A percentile compares a stretch with the other conserved stretches of the same genome.
These are phyloP conservation scores for Leccinum fallax DNA, from an alignment of 1,284 basidiomycete species.

Conservation along the genomic window DNA sequence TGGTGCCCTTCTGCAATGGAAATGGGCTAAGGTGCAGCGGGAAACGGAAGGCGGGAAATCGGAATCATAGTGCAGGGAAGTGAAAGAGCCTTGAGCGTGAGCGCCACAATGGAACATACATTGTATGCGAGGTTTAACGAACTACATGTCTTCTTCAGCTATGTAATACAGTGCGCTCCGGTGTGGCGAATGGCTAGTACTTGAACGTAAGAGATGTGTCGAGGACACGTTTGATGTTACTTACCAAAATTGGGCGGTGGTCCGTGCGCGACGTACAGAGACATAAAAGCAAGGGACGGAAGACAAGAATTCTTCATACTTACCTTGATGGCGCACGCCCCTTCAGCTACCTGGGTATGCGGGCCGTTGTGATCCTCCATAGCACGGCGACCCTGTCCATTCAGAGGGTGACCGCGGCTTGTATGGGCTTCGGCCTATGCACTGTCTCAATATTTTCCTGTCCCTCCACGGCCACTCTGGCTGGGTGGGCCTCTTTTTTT, in stretches of 20 bases:
- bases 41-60: conserved; percentile 23
- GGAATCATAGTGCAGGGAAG: not conserved
- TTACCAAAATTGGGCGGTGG: conserved; percentile 7
- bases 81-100: not conserved
- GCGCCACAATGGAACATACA: not conserved
- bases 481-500: conserved; percentile 36
- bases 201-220: not conserved
- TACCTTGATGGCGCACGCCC: conserved; percentile 33
- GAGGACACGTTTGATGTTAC: not conserved
- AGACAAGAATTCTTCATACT: conserved; percentile 36
- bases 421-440: conserved; percentile 40
- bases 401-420: conserved; percentile 35
- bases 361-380: conserved; percentile 48
- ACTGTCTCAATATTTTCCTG: conserved; percentile 37
- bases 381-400: conserved; percentile 53
- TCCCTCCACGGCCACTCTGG: conserved; percentile 39
- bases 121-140: not conserved
- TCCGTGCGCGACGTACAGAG: conserved; percentile 20
- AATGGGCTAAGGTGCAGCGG: conserved; percentile 46
- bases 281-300: conserved; percentile 16
- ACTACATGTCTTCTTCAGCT: not conserved
- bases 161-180: not conserved
- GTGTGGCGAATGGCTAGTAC: not conserved
- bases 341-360: conserved; percentile 44
- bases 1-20: conserved; percentile 67